Evolutionary conservation across 768 basidiomycete genomes (phyloP).

Genomic region (Tulasnella sp.): DNA sequence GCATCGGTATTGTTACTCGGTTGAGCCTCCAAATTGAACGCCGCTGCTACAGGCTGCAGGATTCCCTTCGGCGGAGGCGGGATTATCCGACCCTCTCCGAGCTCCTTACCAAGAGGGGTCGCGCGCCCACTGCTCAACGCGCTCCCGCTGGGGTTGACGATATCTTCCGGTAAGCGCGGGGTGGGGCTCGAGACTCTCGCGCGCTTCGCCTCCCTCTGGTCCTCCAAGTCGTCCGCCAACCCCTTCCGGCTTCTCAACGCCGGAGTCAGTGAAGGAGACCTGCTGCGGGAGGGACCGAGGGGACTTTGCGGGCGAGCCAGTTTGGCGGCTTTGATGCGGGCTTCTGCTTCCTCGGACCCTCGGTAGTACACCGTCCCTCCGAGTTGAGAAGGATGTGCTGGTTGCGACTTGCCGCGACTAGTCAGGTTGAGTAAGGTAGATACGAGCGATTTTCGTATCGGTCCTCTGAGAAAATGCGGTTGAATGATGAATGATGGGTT

Average conservation of each 20-base stretch:
- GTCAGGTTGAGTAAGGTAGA: slow-evolving; percentile 5
- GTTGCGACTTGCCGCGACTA: slow-evolving; percentile 5
- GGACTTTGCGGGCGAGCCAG: slow-evolving; percentile 11
- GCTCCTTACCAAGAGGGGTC: neutral
- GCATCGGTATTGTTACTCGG: neutral
- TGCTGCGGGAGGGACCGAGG: neutral
- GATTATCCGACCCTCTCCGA: neutral
- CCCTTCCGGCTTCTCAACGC: slow-evolving; percentile 10
- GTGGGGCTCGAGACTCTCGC: slow-evolving; percentile 1
- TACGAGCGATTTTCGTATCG: slow-evolving; percentile 10
- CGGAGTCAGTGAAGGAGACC: slow-evolving; percentile 12
- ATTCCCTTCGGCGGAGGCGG: neutral
- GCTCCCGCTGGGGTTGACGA: neutral
- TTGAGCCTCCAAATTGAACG: neutral
- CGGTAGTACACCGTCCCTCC: slow-evolving; percentile 28
- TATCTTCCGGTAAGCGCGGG: slow-evolving; percentile 1
- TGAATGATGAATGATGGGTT: neutral
- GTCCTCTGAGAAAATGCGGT: neutral
- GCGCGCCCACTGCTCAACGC: neutral
- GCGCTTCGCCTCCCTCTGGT: neutral
- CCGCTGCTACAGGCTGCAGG: neutral
- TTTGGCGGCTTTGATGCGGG: neutral
- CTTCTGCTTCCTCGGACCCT: slow-evolving; percentile 26
- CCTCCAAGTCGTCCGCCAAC: neutral
- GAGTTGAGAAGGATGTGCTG: slow-evolving; percentile 21